Base-by-base conservation (phyloP, 2,329 filamentous ascomycete species). In the Alternaria arborescens region DNA sequence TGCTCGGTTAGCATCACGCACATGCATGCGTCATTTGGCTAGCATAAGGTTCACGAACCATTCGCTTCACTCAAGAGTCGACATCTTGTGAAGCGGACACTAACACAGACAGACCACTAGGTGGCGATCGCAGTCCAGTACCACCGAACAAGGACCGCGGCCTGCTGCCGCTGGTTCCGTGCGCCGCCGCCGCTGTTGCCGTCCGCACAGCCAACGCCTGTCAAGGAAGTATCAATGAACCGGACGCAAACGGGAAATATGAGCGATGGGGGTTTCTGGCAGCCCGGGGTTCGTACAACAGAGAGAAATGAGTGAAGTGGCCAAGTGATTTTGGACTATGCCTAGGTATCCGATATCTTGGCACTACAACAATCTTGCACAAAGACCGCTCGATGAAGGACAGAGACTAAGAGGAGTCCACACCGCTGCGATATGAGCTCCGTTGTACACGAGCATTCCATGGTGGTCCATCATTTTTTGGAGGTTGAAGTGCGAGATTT, bases 121-220 rank as follows among this genome's bases (percentile, higher is more conserved):
- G n/a, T 34, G 52, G 60, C 52, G 55, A 59, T 59, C 51, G 44
- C 52, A 56, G 30, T 3, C 38, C 32, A 40, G 32, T 48, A 42
- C 38, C 48, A n/a, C 32, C 64, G 58, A 55, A 55, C 57, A 62
- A 65, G 64, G 65, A 58, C 65, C 58, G 53, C 47, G 53, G 53
- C 41, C 22, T 59, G 57, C 28, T 53, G 57, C 64, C 57, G 59
- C 58, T 60, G 51, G 52, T 61, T 59, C 62, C 65, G 62, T 60
- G 60, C 51, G 55, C 65, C 58, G 63, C 47, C 41, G 56, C 57
- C 51, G 61, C 55, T 30, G 55, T 38, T 47, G 52, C 46, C 52
- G 57, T 40, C 53, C 46, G 58, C 53, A 52, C 41, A 41, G 30
- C 12, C 16, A 46, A 55, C 46, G 36, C 26, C 32, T 34, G 34